Evolutionary conservation across 306 rosid species (phyloP).

Genomic region (Cucurbita moschata): DNA sequence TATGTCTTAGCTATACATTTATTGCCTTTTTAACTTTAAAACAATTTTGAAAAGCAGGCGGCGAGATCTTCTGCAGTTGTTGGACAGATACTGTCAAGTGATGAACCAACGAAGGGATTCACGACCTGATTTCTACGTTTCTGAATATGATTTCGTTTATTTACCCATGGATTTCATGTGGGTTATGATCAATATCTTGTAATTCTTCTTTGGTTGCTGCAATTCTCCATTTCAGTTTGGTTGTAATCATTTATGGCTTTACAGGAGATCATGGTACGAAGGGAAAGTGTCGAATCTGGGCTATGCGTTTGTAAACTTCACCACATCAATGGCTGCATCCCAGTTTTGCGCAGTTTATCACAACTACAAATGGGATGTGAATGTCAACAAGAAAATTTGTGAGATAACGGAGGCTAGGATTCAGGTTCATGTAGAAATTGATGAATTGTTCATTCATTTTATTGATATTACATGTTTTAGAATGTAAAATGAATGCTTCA

Average conservation of each 20-base stretch:
- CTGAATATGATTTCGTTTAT: conserved; percentile 15
- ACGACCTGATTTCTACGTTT: background rate
- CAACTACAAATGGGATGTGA: conserved; percentile 20
- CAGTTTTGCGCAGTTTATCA: conserved; percentile 17
- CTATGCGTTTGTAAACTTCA: conserved; percentile 56
- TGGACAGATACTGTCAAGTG: conserved; percentile 3
- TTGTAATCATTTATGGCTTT: no score
- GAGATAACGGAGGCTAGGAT: conserved; percentile 26
- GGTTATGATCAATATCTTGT: background rate
- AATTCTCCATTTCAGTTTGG: background rate
- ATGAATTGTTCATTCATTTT: no score
- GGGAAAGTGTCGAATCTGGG: conserved; percentile 30
- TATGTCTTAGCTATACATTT: background rate
- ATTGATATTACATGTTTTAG: no score
- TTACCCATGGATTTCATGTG: conserved; percentile 19
- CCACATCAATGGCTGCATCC: conserved; percentile 16
- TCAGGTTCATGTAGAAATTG: conserved; percentile 20
- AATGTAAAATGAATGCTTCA: no score
- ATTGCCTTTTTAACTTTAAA: background rate
- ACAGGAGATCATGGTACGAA: conserved; percentile 20
- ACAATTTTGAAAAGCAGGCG: background rate
- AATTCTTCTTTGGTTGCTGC: no score
- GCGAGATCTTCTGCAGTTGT: conserved; percentile 2
- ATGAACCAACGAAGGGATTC: background rate
- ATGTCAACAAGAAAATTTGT: conserved; percentile 21